Evolutionary conservation across 352 stramenopile species (phyloP).

Genomic region (Pythium dissimile): DNA sequence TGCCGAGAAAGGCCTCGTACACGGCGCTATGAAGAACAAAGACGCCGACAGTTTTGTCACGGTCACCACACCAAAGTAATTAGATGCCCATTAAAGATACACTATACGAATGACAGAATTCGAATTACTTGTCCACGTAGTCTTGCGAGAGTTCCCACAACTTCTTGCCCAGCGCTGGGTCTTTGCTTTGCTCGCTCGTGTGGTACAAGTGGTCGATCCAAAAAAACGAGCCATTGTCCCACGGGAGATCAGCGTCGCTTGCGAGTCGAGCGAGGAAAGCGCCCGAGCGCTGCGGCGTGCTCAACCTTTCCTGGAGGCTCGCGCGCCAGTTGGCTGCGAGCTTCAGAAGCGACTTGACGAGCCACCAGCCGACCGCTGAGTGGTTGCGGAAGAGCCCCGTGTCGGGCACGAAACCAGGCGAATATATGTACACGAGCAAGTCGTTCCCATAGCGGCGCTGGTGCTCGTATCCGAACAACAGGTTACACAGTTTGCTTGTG

Average conservation of each 20-base stretch:
- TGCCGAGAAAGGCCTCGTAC: neutral
- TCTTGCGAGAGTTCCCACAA: slow-evolving; percentile 32
- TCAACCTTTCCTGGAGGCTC: slow-evolving; percentile 19
- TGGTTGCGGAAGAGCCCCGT: slow-evolving; percentile 40
- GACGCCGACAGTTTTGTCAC: neutral
- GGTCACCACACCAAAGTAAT: neutral
- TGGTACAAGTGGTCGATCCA: slow-evolving; percentile 36
- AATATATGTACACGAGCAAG: slow-evolving; percentile 35
- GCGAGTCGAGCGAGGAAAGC: slow-evolving; percentile 30
- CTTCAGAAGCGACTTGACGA: slow-evolving; percentile 33
- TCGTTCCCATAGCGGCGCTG: slow-evolving; percentile 21
- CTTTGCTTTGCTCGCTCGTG: slow-evolving; percentile 27
- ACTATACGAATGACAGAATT: no score
- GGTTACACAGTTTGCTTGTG: slow-evolving; percentile 43
- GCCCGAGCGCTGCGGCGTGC: slow-evolving; percentile 30
- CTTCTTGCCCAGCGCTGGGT: slow-evolving; percentile 20
- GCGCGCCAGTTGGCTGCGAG: slow-evolving; percentile 16
- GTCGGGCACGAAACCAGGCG: slow-evolving; percentile 32
- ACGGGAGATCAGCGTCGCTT: slow-evolving; percentile 30
- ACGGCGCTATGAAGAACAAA: neutral
- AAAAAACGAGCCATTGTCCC: slow-evolving; percentile 31
- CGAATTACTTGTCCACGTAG: slow-evolving; percentile 33
- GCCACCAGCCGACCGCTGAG: slow-evolving; percentile 18
- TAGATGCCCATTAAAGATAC: no score
- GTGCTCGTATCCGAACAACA: slow-evolving; percentile 43